Evolutionary conservation across 495 filamentous ascomycete species (phyloP).

Genomic region (Hypoxylon subgilvum): DNA sequence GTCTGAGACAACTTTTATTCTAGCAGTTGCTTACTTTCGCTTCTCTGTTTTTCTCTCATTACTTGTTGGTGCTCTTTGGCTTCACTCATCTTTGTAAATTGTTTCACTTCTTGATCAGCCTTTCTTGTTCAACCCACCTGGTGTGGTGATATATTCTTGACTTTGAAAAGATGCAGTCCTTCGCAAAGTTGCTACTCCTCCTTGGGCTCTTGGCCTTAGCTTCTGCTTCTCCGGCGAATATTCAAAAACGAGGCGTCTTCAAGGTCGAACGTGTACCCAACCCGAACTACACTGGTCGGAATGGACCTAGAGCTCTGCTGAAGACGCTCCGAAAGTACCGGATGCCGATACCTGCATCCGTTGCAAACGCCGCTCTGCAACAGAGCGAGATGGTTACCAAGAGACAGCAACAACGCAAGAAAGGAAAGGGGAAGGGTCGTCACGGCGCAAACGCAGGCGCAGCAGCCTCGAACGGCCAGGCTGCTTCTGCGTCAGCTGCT

Average conservation of each 20-base stretch:
- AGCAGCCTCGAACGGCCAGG: constrained; percentile 26
- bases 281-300: constrained; percentile 52
- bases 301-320: constrained; percentile 63
- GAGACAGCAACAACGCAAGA: constrained; percentile 28
- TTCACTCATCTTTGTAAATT: constrained; percentile 26
- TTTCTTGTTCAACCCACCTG: constrained; percentile 29
- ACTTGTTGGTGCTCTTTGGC: constrained; percentile 13
- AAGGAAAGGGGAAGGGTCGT: constrained; percentile 25
- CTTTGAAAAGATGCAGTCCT: constrained; percentile 44
- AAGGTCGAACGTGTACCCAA: constrained; percentile 66
- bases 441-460: constrained; percentile 14
- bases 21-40: constrained; percentile 18
- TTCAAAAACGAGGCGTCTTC: constrained; percentile 59
- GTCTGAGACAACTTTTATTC: constrained; percentile 37
- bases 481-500: constrained; percentile 15
- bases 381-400: constrained; percentile 41
- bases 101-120: constrained; percentile 15
- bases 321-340: constrained; percentile 71
- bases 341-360: constrained; percentile 52
- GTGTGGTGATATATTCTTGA: constrained; percentile 30
- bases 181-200: constrained; percentile 44
- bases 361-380: constrained; percentile 47
- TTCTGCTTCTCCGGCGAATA: constrained; percentile 47
- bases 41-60: constrained; percentile 23
- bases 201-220: constrained; percentile 48